Evolutionary conservation across 495 filamentous ascomycete genomes (phyloP), one percentile per base, ranked within the genome.

Genomic region (Darksidea phi): DNA sequence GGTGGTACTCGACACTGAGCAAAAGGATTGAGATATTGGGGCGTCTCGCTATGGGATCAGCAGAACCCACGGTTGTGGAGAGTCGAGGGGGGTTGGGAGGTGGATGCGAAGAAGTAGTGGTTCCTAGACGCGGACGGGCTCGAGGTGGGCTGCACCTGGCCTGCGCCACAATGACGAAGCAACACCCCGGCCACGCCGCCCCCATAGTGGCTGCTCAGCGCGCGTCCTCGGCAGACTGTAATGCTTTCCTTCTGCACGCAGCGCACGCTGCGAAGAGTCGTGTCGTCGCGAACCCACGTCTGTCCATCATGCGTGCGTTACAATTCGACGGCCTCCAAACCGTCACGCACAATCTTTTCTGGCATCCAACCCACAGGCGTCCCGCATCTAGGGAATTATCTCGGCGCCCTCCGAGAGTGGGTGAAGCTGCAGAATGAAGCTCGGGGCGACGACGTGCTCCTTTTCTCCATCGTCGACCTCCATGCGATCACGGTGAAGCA

Each of bases 301-400:
- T 25, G 20, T 43, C 28, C 28, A 13, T 49, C 46, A 24, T 34
- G 34, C 23, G 11, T 55, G 20, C 28, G 59, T 6, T 46, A 13
- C 41, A 42, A 53, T 36, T 60, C 59, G n/a, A 48, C 51, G 25
- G 7, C n/a, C n/a, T n/a, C n/a, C n/a, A n/a, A n/a, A n/a, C n/a
- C n/a, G n/a, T n/a, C n/a, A n/a, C 23, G 12, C 41, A 18, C 47
- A 66, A 78, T 98, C 61, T 97, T 97, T 78, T 97, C 95, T 10
- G 94, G 91, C 26, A 97, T 98, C 62, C 94, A 98, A 69, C 95
- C 94, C 17, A 97, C 94, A 5, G 94, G 92, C 4, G 76, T 95
- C 10, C 95, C 94, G n/a, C 95, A 97, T 71, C 77, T 98, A 32
- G 94, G 94, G 13, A 98, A 98, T 74, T 97, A 97, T 71, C 80